Evolutionary conservation across 164 flowering plant species (phyloP).

Genomic region (Annona squamosa): DNA sequence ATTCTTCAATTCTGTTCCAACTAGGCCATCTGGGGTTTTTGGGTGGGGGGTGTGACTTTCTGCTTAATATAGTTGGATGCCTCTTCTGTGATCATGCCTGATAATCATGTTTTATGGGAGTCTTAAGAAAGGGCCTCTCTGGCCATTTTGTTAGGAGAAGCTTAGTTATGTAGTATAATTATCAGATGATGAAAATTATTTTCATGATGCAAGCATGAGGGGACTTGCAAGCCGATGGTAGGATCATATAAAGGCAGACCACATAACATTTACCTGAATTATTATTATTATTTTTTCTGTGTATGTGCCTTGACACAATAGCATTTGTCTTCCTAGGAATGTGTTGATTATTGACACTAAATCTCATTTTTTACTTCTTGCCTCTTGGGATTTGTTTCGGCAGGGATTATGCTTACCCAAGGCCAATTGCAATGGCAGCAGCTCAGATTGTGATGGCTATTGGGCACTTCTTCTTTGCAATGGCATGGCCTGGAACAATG

Average conservation of each 20-base stretch:
- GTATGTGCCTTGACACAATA: background rate
- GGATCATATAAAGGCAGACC: background rate
- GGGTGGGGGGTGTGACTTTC: background rate
- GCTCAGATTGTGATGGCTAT: constrained; percentile 77
- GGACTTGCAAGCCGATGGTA: background rate
- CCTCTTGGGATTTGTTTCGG: constrained; percentile 2
- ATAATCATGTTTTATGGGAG: background rate
- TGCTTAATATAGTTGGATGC: background rate
- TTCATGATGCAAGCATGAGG: background rate
- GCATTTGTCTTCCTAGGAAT: background rate
- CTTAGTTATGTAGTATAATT: background rate
- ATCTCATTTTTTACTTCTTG: background rate
- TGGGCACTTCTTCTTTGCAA: constrained; percentile 73
- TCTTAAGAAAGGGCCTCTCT: background rate
- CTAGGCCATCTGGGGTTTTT: background rate
- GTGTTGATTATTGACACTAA: background rate
- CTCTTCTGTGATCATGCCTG: no score
- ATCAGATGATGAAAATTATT: background rate
- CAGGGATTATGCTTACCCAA: constrained; percentile 87
- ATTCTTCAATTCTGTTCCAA: background rate
- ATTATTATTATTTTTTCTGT: no score
- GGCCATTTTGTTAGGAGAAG: background rate
- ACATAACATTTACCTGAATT: background rate
- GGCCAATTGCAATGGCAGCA: constrained; percentile 71
- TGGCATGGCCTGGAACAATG: constrained; percentile 95